Evolutionary conservation across 768 basidiomycete species (phyloP).

Genomic region (Tricholoma furcatifolium): DNA sequence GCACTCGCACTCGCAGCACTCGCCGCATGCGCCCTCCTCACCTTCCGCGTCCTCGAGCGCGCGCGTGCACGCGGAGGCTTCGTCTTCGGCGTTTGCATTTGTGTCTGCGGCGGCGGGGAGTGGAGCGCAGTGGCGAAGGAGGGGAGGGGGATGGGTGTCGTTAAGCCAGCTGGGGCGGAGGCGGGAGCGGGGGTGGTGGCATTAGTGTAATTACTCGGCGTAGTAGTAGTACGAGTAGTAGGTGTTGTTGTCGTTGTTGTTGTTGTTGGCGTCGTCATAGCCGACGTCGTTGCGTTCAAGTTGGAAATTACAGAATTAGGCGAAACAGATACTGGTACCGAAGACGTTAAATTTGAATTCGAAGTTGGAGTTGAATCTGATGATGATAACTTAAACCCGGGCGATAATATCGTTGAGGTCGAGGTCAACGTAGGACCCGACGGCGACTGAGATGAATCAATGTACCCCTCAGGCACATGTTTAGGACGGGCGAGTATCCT

Average conservation of each 20-base stretch:
- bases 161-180: not conserved
- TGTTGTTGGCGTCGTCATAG: not conserved
- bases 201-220: not conserved
- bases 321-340: not conserved
- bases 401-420: no score
- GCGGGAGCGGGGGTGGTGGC: not conserved
- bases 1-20: no score
- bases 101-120: not conserved
- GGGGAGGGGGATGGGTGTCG: conserved; percentile 33
- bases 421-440: no score
- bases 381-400: no score
- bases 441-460: no score
- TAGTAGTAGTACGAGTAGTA: not conserved
- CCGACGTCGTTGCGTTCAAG: no score
- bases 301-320: no score
- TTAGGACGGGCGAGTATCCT: conserved; percentile 5
- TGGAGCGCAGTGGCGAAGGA: conserved; percentile 36
- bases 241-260: not conserved
- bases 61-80: not conserved
- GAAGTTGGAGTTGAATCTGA: not conserved
- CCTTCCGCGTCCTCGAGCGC: conserved; percentile 1
- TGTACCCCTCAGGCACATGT: no score
- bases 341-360: not conserved
- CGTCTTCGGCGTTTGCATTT: not conserved
- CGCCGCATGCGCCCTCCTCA: conserved; percentile 1